phyloP scores from a whole-genome alignment of 176 grass and related monocot genomes.

The Oryza glaberrima region DNA sequence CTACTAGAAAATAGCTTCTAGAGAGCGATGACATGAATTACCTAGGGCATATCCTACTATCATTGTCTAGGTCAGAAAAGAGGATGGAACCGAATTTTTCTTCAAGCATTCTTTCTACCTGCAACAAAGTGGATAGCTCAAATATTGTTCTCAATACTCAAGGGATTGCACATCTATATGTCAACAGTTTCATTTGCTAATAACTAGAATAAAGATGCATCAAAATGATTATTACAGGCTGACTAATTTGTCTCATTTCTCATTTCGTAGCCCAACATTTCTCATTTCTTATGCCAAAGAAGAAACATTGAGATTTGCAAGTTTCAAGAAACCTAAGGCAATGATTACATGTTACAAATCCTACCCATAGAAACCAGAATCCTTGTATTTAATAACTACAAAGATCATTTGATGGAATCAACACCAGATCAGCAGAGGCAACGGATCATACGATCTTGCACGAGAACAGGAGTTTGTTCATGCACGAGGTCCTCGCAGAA shows the following conservation, averaged over 20 bases:
- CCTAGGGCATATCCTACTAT: conserved; percentile 84
- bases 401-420: too few relatives aligned
- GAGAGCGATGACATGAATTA: conserved; percentile 42
- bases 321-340: background rate
- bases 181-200: conserved; percentile 7
- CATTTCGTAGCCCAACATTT: background rate
- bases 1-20: conserved; percentile 8
- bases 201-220: background rate
- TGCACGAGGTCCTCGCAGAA: too few relatives aligned
- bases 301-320: background rate
- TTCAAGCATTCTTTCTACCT: conserved; percentile 94
- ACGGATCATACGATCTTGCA: too few relatives aligned
- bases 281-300: background rate
- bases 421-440: too few relatives aligned
- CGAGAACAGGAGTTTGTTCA: too few relatives aligned
- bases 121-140: conserved; percentile 38
- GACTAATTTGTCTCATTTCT: background rate
- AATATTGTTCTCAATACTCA: conserved; percentile 30
- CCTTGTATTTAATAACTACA: too few relatives aligned
- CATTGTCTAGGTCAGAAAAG: conserved; percentile 61
- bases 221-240: too few relatives aligned
- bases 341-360: background rate
- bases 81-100: conserved; percentile 76
- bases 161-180: background rate
- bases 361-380: background rate